Evolutionary conservation across 2,329 filamentous ascomycete genomes (phyloP).

Genomic region (Calonectria hongkongensis): DNA sequence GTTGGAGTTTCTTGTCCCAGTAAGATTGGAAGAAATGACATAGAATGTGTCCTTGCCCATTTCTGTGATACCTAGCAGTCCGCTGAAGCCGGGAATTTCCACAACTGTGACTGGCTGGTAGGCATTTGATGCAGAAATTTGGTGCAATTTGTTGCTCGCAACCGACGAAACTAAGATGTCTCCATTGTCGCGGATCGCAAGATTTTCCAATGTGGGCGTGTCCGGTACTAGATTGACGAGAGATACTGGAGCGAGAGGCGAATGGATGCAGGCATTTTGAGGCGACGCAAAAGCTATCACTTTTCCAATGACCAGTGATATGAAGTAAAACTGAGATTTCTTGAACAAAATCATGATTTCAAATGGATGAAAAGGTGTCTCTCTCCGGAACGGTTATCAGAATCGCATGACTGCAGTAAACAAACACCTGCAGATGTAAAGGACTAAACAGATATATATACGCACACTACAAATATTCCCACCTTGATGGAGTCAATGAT

Average conservation of each 20-base stretch:
- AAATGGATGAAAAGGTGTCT: not conserved
- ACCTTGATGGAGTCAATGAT: too few species aligned
- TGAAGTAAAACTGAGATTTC: not conserved
- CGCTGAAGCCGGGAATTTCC: not conserved
- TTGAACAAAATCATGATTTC: not conserved
- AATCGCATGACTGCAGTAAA: too few species aligned
- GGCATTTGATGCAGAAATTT: not conserved
- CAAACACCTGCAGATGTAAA: not conserved
- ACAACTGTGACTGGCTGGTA: not conserved
- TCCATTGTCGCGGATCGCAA: not conserved
- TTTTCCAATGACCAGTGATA: too few species aligned
- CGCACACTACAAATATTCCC: too few species aligned
- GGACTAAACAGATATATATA: not conserved
- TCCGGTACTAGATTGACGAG: not conserved
- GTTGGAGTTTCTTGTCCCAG: not conserved
- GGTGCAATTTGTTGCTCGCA: slow-evolving; percentile 9
- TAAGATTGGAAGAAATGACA: slow-evolving; percentile 4
- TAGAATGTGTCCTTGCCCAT: slow-evolving; percentile 7
- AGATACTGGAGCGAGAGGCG: not conserved
- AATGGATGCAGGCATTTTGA: not conserved
- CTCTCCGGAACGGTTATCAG: not conserved
- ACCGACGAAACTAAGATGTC: slow-evolving; percentile 2
- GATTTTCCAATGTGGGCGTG: not conserved
- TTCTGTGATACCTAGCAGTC: not conserved
- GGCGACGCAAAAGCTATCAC: not conserved